Evolutionary conservation across 257 asterid genomes (phyloP).

Genomic region (Cruciata laevipes): DNA sequence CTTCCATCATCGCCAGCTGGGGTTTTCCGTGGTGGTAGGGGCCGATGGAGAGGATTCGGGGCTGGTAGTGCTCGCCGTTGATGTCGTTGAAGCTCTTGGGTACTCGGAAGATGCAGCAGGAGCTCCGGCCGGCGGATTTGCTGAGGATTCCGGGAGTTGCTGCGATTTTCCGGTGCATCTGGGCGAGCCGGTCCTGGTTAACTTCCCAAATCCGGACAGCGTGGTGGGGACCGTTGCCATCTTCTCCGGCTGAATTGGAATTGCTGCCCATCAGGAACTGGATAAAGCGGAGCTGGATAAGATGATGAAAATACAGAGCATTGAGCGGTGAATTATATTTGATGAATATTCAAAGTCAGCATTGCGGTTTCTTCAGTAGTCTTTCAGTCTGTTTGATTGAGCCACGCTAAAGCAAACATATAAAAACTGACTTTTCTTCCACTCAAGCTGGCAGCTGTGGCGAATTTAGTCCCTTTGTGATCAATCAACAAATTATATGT

Average conservation of each 20-base stretch:
- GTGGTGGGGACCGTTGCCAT: conserved; percentile 16
- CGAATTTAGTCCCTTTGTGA: too few relatives aligned
- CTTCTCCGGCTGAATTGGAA: conserved; percentile 10
- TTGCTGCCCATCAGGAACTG: conserved; percentile 3
- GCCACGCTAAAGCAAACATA: not conserved
- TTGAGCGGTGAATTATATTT: not conserved
- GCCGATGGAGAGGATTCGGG: conserved; percentile 69
- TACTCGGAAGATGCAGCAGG: conserved; percentile 72
- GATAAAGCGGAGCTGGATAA: not conserved
- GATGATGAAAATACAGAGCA: not conserved
- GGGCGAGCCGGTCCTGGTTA: conserved; percentile 36
- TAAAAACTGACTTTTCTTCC: not conserved
- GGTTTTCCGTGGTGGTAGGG: conserved; percentile 77
- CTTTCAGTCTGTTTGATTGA: too few relatives aligned
- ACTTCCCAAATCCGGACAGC: conserved; percentile 40
- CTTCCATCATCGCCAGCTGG: conserved; percentile 62
- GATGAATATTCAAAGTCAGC: not conserved
- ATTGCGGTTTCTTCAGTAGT: too few relatives aligned
- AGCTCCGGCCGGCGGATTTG: conserved; percentile 62
- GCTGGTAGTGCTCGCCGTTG: conserved; percentile 62
- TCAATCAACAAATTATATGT: too few relatives aligned
- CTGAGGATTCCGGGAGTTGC: conserved; percentile 56
- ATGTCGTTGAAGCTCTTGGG: conserved; percentile 59
- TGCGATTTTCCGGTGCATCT: conserved; percentile 54
- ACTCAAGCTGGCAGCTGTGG: too few relatives aligned